These are phyloP conservation scores for Solanum chilense DNA, from an alignment of 257 asterid species.

Conservation along the genomic window DNA sequence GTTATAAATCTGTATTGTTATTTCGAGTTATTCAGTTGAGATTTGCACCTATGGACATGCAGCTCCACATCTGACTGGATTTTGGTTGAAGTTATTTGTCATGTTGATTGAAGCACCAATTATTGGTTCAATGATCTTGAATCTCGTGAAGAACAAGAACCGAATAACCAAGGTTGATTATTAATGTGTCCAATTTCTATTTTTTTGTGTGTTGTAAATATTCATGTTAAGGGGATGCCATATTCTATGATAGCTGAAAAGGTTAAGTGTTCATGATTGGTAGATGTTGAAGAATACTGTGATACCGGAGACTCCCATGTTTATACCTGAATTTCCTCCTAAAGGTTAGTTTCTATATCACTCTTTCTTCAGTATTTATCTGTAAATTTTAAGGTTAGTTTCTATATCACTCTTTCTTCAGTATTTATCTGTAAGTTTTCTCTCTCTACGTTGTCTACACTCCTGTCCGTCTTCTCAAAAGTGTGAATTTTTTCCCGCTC, in stretches of 20 bases:
- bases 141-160: conserved; percentile 53
- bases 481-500: background rate
- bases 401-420: background rate
- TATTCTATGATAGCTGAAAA: background rate
- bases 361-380: background rate
- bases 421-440: background rate
- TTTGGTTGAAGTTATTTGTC: conserved; percentile 47
- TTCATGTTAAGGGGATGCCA: background rate
- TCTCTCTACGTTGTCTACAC: background rate
- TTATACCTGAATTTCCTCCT: conserved; percentile 87
- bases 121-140: conserved; percentile 47
- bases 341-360: conserved; percentile 39
- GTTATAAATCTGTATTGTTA: background rate
- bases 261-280: background rate
- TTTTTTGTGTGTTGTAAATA: background rate
- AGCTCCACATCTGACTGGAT: conserved; percentile 97
- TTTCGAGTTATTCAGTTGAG: background rate
- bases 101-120: conserved; percentile 50
- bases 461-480: background rate
- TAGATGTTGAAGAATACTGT: conserved; percentile 81
- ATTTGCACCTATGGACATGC: conserved; percentile 1
- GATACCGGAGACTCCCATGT: conserved; percentile 92
- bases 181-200: background rate
- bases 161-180: conserved; percentile 48
- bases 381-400: conserved; percentile 66